A percentile compares a stretch with the other conserved stretches of the same genome.
Conservation (phyloP, 1,139 yeast genomes). For the Torulaspora pretoriensis region DNA sequence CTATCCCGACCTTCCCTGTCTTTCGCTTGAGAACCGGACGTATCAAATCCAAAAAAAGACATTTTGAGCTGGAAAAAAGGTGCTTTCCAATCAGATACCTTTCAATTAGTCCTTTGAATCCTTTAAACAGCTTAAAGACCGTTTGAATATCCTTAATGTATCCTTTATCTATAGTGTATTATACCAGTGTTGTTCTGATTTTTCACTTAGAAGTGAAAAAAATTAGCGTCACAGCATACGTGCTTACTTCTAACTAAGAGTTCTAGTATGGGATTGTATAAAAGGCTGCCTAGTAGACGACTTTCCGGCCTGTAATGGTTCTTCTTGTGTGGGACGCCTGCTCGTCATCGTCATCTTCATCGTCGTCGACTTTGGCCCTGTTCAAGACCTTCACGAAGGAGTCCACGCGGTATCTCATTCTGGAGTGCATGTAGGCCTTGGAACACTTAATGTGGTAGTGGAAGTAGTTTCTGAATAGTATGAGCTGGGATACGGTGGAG, state of each 20-base stretch:
- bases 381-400: constrained; percentile 92
- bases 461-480: constrained; percentile 90
- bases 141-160: neutral
- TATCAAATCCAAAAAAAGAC: constrained; percentile 37
- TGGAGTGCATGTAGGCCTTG: constrained; percentile 95
- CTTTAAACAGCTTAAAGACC: neutral
- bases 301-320: constrained; percentile 36
- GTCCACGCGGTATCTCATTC: constrained; percentile 94
- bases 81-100: neutral
- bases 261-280: neutral
- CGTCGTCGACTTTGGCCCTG: constrained; percentile 93
- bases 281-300: constrained; percentile 28
- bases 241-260: neutral
- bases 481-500: constrained; percentile 70
- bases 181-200: neutral
- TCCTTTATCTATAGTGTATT: neutral
- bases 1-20: constrained; percentile 13
- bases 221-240: neutral
- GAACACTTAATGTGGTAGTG: constrained; percentile 98
- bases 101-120: neutral
- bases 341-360: constrained; percentile 44
- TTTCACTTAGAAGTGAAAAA: neutral
- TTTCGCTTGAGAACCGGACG: constrained; percentile 17
- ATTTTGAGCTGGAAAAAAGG: constrained; percentile 13
- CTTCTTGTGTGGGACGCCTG: constrained; percentile 27